Evolutionary conservation across 352 stramenopile genomes (phyloP).

Genomic region (Globisporangium viniferum): DNA sequence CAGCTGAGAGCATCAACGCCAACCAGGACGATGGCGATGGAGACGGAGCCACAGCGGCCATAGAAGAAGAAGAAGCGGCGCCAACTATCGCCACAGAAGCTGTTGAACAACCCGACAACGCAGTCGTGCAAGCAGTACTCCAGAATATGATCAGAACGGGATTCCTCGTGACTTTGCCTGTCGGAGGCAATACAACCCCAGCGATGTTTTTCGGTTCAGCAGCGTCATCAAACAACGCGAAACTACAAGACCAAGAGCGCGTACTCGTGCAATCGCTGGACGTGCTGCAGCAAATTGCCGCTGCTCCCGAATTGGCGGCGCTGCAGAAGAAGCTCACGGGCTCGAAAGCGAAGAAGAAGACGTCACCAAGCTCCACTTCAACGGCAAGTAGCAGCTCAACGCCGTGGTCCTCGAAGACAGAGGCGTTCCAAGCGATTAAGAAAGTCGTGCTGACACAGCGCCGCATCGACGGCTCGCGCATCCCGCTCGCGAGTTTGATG

Average conservation of each 20-base stretch:
- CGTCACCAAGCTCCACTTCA: neutral
- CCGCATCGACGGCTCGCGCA: conserved; percentile 66
- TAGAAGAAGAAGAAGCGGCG: neutral
- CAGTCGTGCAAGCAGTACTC: conserved; percentile 10
- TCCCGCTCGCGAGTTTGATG: conserved; percentile 58
- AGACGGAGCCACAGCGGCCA: neutral
- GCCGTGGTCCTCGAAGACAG: conserved; percentile 28
- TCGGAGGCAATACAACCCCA: neutral
- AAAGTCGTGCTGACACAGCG: conserved; percentile 55
- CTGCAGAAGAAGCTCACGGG: conserved; percentile 62
- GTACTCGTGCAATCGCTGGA: conserved; percentile 31
- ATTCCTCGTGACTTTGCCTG: conserved; percentile 12
- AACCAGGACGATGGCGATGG: neutral
- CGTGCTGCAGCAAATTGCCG: conserved; percentile 54
- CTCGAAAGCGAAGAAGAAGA: conserved; percentile 27
- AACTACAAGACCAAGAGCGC: conserved; percentile 21
- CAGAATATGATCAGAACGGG: conserved; percentile 6
- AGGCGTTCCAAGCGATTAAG: conserved; percentile 39
- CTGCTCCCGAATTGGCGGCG: conserved; percentile 34
- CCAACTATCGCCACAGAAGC: neutral
- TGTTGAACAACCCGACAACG: conserved; percentile 9
- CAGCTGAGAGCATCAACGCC: neutral
- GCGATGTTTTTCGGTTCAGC: conserved; percentile 4
- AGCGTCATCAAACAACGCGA: neutral
- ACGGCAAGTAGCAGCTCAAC: neutral